Base-by-base conservation (phyloP, 2,329 filamentous ascomycete genomes). In the Chrysosporium queenslandicum region DNA sequence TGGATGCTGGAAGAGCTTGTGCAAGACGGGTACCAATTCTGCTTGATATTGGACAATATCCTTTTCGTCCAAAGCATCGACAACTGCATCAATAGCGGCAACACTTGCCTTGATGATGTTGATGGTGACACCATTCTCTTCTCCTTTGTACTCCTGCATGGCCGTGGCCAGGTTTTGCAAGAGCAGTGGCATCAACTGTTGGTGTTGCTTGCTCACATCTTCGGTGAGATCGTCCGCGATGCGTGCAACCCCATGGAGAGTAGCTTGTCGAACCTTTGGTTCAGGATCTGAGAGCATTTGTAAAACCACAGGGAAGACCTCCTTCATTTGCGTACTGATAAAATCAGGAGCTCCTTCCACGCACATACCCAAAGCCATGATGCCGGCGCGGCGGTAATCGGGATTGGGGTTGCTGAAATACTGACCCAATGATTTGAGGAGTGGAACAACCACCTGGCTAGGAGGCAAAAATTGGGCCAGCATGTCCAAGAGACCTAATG, bases 301-400 rank as follows among this genome's bases (percentile, higher is more conserved):
- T 53, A 96, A 77, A 54, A 97, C 82, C 60, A 87, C 77, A 46
- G 92, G 92, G 67, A 97, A 81, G 59, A 97, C 85, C 59, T 85
- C 80, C 63, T 85, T 78, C 57, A 97, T 80, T 71, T 98, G 92
- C 18, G 90, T 95, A 58, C 87, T 88, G 64, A 97, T 89, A 71
- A 97, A 98, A 69, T 98, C 92, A 14, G 92, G 92, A 27, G 92
- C 91, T 61, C 92, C 92, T 75, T 97, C 92, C 50, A 95, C 91
- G 61, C 87, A 91, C 75, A 91, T 94, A 55, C 91, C 91, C 4
- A 98, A 79, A 46, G 91, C 85, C 57, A 97, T 78, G 65, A 97
- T 92, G 70, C 87, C 90, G 51, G 91, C 90, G 70, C 91, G 86
- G 55, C 91, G 84, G 72, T 86, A 85, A 61, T 87, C 83, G 32